Evolutionary conservation across 441 rosid species (phyloP).

Genomic region (Eruca vesicaria): DNA sequence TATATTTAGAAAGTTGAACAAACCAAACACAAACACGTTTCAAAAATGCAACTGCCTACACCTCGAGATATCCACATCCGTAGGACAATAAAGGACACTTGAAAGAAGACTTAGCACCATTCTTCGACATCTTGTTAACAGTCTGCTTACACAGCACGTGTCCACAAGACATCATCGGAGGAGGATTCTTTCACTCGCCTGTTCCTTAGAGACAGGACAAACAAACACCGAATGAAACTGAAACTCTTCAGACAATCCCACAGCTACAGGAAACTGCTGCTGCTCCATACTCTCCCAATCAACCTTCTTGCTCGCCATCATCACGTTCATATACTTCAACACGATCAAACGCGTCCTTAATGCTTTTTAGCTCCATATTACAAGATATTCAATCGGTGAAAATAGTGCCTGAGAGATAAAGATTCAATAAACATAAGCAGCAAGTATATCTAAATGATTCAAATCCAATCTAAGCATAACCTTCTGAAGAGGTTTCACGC

Average conservation of each 20-base stretch:
- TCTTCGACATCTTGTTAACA: conserved; percentile 64
- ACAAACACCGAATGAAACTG: conserved; percentile 62
- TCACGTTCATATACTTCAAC: conserved; percentile 53
- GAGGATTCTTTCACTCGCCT: conserved; percentile 61
- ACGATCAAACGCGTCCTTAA: conserved; percentile 66
- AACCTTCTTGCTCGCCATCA: conserved; percentile 52
- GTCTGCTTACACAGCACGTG: conserved; percentile 70
- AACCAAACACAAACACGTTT: conserved; percentile 13
- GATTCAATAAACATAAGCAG: too few species aligned
- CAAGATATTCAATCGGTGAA: too few species aligned
- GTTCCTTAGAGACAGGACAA: conserved; percentile 65
- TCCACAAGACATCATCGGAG: conserved; percentile 59
- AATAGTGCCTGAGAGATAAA: conserved; percentile 16
- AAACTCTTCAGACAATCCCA: conserved; percentile 48
- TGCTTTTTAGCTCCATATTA: conserved; percentile 55
- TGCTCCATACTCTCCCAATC: conserved; percentile 58
- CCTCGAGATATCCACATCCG: conserved; percentile 39
- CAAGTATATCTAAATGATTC: too few species aligned
- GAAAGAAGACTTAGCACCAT: conserved; percentile 43
- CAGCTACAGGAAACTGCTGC: conserved; percentile 54
- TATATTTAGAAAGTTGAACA: conserved; percentile 18
- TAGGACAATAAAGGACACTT: conserved; percentile 71
- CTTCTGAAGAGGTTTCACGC: too few species aligned
- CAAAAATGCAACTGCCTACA: conserved; percentile 53
- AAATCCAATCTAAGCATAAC: too few species aligned